A percentile compares a stretch with the other conserved stretches of the same genome.
Evolutionary conservation across 2,329 filamentous ascomycete genomes (phyloP).

Genomic region (Dactylellina cionopaga): DNA sequence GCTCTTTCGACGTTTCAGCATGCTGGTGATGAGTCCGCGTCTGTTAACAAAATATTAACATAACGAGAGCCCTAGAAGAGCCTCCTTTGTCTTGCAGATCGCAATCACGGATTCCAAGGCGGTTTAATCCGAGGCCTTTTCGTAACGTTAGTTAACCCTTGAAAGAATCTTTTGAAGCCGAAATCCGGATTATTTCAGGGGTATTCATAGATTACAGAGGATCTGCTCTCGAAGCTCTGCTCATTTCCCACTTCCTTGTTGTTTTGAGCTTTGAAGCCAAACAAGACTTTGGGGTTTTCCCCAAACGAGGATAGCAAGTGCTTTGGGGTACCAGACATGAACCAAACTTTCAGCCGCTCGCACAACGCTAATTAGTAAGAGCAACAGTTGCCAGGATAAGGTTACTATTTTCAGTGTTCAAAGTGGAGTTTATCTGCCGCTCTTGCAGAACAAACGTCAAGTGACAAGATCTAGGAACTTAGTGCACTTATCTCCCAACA

Average conservation of each 20-base stretch:
- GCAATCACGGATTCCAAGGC: constrained; percentile 14
- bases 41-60: not conserved
- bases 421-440: constrained; percentile 31
- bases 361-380: constrained; percentile 15
- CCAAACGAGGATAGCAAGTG: not conserved
- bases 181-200: constrained; percentile 49
- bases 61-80: constrained; percentile 31
- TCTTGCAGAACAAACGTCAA: constrained; percentile 28
- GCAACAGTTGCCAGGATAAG: constrained; percentile 1
- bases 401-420: constrained; percentile 34
- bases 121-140: constrained; percentile 37
- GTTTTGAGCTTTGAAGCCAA: constrained; percentile 10
- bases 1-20: constrained; percentile 20
- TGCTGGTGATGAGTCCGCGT: not conserved
- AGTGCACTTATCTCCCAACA: constrained; percentile 16
- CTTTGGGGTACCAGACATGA: not conserved
- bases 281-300: constrained; percentile 3
- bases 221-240: constrained; percentile 19
- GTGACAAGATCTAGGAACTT: constrained; percentile 17
- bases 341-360: constrained; percentile 29
- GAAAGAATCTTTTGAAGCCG: constrained; percentile 3
- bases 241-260: constrained; percentile 36
- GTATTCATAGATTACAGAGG: constrained; percentile 3
- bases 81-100: constrained; percentile 38
- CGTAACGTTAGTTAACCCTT: constrained; percentile 27